Percentiles rank a stretch among this genome's conserved stretches.
phyloP scores from a whole-genome alignment of 306 rosid species.

The Fragaria iinumae region DNA sequence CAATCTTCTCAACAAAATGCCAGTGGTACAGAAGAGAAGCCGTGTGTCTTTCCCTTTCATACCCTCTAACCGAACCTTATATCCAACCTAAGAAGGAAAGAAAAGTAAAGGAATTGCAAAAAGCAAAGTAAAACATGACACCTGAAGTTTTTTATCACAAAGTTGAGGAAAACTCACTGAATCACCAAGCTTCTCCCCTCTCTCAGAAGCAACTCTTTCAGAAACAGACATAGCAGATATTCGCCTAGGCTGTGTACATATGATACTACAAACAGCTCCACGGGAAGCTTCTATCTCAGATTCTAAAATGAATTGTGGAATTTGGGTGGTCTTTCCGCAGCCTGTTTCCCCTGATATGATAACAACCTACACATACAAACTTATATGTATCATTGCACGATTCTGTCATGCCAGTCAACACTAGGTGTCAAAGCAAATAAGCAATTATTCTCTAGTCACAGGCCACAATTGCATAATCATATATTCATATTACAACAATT shows the following conservation, averaged over 20 bases:
- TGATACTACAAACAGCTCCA: slow-evolving; percentile 80
- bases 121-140: slow-evolving; percentile 19
- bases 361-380: slow-evolving; percentile 53
- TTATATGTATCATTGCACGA: neutral
- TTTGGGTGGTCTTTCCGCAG: slow-evolving; percentile 98
- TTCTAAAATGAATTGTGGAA: slow-evolving; percentile 95
- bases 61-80: slow-evolving; percentile 96
- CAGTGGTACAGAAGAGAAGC: slow-evolving; percentile 97
- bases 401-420: neutral
- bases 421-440: neutral
- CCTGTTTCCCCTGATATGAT: slow-evolving; percentile 96
- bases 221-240: slow-evolving; percentile 97
- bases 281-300: slow-evolving; percentile 67
- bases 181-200: slow-evolving; percentile 97
- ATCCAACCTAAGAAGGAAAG: slow-evolving; percentile 67
- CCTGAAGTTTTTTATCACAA: slow-evolving; percentile 8
- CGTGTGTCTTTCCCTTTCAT: slow-evolving; percentile 87
- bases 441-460: neutral
- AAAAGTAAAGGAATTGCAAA: slow-evolving; percentile 11
- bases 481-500: neutral
- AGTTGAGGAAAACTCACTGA: slow-evolving; percentile 62
- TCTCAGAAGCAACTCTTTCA: slow-evolving; percentile 88
- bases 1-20: slow-evolving; percentile 89
- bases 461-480: neutral
- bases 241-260: slow-evolving; percentile 97